These are phyloP conservation scores for Hypoxylon sp. DNA, from an alignment of 2,329 filamentous ascomycete genomes.

Conservation along the genomic window DNA sequence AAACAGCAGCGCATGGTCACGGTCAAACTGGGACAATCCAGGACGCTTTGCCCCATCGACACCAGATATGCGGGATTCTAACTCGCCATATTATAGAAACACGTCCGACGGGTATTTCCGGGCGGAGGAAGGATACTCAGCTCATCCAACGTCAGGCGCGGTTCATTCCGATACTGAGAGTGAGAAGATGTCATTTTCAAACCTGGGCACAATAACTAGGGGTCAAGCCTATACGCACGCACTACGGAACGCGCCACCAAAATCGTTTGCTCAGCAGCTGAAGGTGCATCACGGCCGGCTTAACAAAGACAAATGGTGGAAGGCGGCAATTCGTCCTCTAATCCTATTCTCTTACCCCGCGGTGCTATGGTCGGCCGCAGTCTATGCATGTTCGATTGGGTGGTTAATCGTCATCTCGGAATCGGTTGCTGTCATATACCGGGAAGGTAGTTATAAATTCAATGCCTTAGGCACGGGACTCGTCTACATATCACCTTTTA, in stretches of 20 bases:
- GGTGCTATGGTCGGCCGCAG: slow-evolving; percentile 87
- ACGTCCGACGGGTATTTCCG: slow-evolving; percentile 38
- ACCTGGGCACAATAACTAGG: slow-evolving; percentile 53
- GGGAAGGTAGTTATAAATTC: slow-evolving; percentile 82
- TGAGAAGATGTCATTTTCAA: slow-evolving; percentile 60
- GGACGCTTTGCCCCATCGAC: slow-evolving; percentile 43
- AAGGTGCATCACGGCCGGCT: slow-evolving; percentile 84
- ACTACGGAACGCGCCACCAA: slow-evolving; percentile 75
- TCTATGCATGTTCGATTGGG: slow-evolving; percentile 90
- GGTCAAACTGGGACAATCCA: slow-evolving; percentile 23
- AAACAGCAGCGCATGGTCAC: slow-evolving; percentile 33
- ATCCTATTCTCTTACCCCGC: slow-evolving; percentile 89
- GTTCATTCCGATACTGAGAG: slow-evolving; percentile 58
- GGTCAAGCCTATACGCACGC: slow-evolving; percentile 76
- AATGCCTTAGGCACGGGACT: slow-evolving; percentile 84
- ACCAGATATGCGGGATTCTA: slow-evolving; percentile 56
- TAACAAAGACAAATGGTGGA: slow-evolving; percentile 82
- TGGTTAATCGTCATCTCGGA: slow-evolving; percentile 98
- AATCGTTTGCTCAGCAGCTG: slow-evolving; percentile 82
- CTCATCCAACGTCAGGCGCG: slow-evolving; percentile 17
- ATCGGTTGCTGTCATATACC: slow-evolving; percentile 85
- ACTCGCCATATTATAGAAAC: slow-evolving; percentile 56
- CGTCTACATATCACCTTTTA: slow-evolving; percentile 90
- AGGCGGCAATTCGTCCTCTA: slow-evolving; percentile 83
- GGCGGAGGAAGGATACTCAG: slow-evolving; percentile 36